These are phyloP conservation scores for Puccinia brachypodii DNA, from an alignment of 1,284 basidiomycete species.

Conservation along the genomic window DNA sequence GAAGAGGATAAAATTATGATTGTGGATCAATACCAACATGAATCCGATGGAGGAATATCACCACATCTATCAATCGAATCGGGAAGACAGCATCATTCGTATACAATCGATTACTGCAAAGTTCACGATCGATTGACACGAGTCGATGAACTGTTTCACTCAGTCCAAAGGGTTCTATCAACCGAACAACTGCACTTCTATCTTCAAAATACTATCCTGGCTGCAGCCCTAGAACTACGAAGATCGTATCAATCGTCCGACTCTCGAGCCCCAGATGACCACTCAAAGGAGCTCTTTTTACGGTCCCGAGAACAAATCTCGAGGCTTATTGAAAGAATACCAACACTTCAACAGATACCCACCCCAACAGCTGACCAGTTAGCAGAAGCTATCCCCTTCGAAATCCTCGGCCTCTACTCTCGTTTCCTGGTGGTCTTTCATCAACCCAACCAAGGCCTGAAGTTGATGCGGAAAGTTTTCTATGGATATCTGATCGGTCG, in stretches of 20 bases:
- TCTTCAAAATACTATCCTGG: constrained; percentile 28
- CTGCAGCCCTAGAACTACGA: constrained; percentile 16
- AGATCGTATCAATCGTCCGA: neutral
- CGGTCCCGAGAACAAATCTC: constrained; percentile 3
- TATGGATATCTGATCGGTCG: constrained; percentile 41
- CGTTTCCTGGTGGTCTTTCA: constrained; percentile 34
- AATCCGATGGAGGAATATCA: too few relatives aligned
- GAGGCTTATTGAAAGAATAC: constrained; percentile 19
- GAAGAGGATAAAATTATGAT: neutral
- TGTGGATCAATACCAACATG: neutral
- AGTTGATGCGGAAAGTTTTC: constrained; percentile 45
- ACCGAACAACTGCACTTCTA: constrained; percentile 4
- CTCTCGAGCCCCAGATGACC: neutral
- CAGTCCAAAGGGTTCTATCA: neutral
- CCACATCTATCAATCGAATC: neutral
- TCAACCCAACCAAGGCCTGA: constrained; percentile 33
- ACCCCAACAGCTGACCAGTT: constrained; percentile 31
- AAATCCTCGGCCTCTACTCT: constrained; percentile 31
- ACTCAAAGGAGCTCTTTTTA: neutral
- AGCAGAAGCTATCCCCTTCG: constrained; percentile 26
- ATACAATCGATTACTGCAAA: neutral
- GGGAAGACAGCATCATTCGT: neutral
- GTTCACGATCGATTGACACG: neutral
- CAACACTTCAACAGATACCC: constrained; percentile 18
- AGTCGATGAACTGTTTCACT: constrained; percentile 28